Percentiles rank a stretch among this genome's conserved stretches.
phyloP scores from a whole-genome alignment of 2,329 filamentous ascomycete species.

The Botrytis cinerea region DNA sequence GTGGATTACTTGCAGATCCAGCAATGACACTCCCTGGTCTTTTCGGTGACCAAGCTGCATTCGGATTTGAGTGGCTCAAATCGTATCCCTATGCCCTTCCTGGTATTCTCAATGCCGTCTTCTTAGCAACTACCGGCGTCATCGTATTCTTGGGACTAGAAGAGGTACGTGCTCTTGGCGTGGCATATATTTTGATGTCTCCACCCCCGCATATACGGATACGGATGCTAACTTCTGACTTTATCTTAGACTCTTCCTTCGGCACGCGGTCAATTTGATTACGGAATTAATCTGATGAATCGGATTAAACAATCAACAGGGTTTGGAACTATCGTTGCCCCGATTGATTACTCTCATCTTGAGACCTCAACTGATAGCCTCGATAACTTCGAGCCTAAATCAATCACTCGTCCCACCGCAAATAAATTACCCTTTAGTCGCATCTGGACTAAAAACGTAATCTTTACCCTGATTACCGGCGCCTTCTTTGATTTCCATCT shows the following conservation, averaged over 20 bases:
- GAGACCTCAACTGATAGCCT: constrained; percentile 8
- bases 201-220: neutral
- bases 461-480: constrained; percentile 55
- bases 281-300: constrained; percentile 21
- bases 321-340: neutral
- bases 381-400: constrained; percentile 13
- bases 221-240: constrained; percentile 7
- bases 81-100: constrained; percentile 49
- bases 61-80: constrained; percentile 42
- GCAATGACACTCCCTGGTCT: constrained; percentile 41
- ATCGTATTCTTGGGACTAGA: constrained; percentile 42
- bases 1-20: constrained; percentile 49
- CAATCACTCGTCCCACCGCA: constrained; percentile 1
- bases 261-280: constrained; percentile 15
- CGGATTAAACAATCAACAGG: constrained; percentile 19
- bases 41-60: constrained; percentile 42
- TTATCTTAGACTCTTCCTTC: constrained; percentile 21
- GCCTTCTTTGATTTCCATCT: constrained; percentile 42
- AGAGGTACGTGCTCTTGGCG: constrained; percentile 31
- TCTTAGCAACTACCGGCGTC: constrained; percentile 39
- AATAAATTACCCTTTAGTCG: constrained; percentile 29
- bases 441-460: constrained; percentile 31
- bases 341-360: constrained; percentile 29
- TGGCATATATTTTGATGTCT: neutral
- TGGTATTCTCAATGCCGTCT: constrained; percentile 41